Conservation (phyloP, 1,139 yeast species). For the Eremothecium sinecaudum region DNA sequence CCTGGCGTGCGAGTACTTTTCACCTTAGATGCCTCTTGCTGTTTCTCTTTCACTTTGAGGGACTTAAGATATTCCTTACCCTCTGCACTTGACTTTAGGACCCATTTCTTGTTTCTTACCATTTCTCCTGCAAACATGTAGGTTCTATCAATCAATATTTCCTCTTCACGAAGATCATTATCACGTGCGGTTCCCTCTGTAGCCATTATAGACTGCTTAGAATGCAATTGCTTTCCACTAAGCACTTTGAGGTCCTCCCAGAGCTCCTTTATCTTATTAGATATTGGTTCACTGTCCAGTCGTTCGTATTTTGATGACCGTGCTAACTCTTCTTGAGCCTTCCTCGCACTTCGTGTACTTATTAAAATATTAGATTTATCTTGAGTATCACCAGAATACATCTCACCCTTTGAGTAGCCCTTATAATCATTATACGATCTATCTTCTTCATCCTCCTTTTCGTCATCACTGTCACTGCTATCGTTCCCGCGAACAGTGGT, state of each 20-base stretch:
- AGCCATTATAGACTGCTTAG: conserved; percentile 20
- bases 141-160: conserved; percentile 61
- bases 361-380: too few relatives aligned
- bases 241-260: conserved; percentile 38
- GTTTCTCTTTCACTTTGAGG: conserved; percentile 32
- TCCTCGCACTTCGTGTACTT: conserved; percentile 48
- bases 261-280: conserved; percentile 35
- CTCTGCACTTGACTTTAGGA: conserved; percentile 70
- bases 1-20: conserved; percentile 5
- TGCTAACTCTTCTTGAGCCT: conserved; percentile 32
- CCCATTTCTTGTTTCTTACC: conserved; percentile 67
- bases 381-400: conserved; percentile 46
- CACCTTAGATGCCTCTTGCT: conserved; percentile 10
- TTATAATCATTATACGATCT: conserved; percentile 31
- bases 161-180: conserved; percentile 32
- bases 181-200: conserved; percentile 11
- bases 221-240: conserved; percentile 22
- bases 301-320: conserved; percentile 26
- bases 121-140: conserved; percentile 88
- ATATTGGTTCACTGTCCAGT: conserved; percentile 17
- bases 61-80: conserved; percentile 73
- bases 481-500: conserved; percentile 12
- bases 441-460: conserved; percentile 24
- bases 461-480: conserved; percentile 17
- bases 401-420: conserved; percentile 39